Conservation (phyloP, 1,139 yeast genomes). For the Suhomyces yuchorum region DNA sequence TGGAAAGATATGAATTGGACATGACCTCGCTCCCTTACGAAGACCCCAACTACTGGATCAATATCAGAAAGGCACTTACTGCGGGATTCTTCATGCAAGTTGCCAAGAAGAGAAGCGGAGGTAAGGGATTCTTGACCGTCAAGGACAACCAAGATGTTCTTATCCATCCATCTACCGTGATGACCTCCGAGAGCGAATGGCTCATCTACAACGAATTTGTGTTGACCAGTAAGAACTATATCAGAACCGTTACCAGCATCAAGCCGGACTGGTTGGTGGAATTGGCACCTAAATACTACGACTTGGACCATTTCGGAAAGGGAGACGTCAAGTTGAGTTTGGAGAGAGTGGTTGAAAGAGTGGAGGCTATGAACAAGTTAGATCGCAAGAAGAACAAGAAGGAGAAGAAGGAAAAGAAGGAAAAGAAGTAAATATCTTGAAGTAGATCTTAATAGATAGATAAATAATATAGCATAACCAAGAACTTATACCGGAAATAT, state of each 20-base stretch:
- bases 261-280: constrained; percentile 89
- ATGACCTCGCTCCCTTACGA: constrained; percentile 71
- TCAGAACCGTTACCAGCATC: constrained; percentile 89
- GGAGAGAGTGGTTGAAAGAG: constrained; percentile 63
- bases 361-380: constrained; percentile 43
- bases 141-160: constrained; percentile 96
- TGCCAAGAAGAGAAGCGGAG: constrained; percentile 79
- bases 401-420: constrained; percentile 16
- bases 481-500: neutral
- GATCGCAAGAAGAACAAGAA: constrained; percentile 28
- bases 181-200: constrained; percentile 88
- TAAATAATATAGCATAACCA: neutral
- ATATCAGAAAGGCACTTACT: constrained; percentile 81
- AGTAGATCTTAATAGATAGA: constrained; percentile 3
- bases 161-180: constrained; percentile 89
- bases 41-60: constrained; percentile 62
- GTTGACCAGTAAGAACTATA: constrained; percentile 87
- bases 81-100: constrained; percentile 99
- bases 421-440: constrained; percentile 1
- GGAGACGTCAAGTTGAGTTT: constrained; percentile 84
- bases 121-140: constrained; percentile 77
- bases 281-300: constrained; percentile 82
- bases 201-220: constrained; percentile 94
- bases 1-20: constrained; percentile 79
- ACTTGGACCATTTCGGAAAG: constrained; percentile 69